These are phyloP conservation scores for Vanrija humicola DNA, from an alignment of 1,284 basidiomycete species.

Conservation along the genomic window DNA sequence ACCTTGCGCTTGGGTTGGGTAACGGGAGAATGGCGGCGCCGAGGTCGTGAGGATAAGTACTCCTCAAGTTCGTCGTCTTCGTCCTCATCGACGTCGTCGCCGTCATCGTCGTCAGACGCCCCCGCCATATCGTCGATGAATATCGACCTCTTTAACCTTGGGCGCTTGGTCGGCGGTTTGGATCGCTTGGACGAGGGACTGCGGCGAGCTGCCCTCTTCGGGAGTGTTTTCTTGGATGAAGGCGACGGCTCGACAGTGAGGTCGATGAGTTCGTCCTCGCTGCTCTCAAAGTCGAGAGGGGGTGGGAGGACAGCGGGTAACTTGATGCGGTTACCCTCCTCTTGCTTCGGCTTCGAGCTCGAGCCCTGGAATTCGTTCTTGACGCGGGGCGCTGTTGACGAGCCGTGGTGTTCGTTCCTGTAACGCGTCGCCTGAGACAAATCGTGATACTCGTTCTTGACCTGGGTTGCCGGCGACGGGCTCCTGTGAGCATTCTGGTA, in stretches of 20 bases:
- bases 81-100: not conserved
- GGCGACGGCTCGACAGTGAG: not conserved
- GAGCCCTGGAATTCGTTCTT: not conserved
- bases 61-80: not conserved
- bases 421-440: too few species aligned
- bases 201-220: too few species aligned
- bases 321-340: not conserved
- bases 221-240: too few species aligned
- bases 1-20: too few species aligned
- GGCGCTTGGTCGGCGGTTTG: not conserved
- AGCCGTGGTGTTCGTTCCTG: not conserved
- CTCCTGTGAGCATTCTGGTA: not conserved
- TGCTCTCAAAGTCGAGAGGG: not conserved
- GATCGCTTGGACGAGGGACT: too few species aligned
- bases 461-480: too few species aligned
- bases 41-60: not conserved
- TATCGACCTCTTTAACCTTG: not conserved
- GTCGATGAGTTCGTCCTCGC: conserved; percentile 12
- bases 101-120: conserved; percentile 1
- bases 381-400: too few species aligned
- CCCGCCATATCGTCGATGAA: conserved; percentile 7
- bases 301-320: not conserved
- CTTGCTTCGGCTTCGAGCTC: not conserved
- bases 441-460: not conserved
- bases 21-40: not conserved